Percentiles rank a stretch among this genome's conserved stretches.
phyloP scores from a whole-genome alignment of 78 protist species.

The Chrysochromulina tobinii region DNA sequence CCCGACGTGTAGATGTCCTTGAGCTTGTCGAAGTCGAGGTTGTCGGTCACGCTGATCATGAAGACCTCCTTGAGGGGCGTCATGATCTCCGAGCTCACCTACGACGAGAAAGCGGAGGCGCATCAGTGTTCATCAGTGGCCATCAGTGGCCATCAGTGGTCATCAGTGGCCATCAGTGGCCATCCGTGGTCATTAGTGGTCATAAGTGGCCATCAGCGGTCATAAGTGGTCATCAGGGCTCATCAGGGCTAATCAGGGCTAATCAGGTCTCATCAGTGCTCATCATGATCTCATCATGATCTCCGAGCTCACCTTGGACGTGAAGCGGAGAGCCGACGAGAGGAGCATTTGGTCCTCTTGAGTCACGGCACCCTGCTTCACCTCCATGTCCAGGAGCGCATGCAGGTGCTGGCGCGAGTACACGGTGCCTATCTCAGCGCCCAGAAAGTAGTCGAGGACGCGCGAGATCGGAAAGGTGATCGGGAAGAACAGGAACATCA shows the following conservation, averaged over 20 bases:
- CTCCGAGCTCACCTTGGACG: slow-evolving; percentile 34
- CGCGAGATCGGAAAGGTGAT: slow-evolving; percentile 67
- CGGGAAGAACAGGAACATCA: not conserved
- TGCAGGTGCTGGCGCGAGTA: slow-evolving; percentile 68
- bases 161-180: too few relatives aligned
- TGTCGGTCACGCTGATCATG: slow-evolving; percentile 61
- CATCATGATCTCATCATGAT: not conserved
- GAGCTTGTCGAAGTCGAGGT: not conserved
- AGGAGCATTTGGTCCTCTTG: slow-evolving; percentile 64
- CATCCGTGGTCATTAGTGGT: too few relatives aligned
- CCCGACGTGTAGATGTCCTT: slow-evolving; percentile 68
- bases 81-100: slow-evolving; percentile 62
- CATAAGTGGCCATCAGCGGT: too few relatives aligned
- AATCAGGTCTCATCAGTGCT: too few relatives aligned
- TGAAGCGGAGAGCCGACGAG: slow-evolving; percentile 76
- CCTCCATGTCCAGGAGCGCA: slow-evolving; percentile 65
- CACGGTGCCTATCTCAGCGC: slow-evolving; percentile 79
- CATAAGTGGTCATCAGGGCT: too few relatives aligned
- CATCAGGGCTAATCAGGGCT: too few relatives aligned
- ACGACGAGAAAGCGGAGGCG: slow-evolving; percentile 72
- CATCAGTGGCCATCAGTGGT: too few relatives aligned
- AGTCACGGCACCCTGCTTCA: slow-evolving; percentile 58
- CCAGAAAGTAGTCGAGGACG: slow-evolving; percentile 79
- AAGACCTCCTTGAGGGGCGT: slow-evolving; percentile 75
- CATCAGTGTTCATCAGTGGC: slow-evolving; percentile 35